Conservation (phyloP, 768 basidiomycete species). For the Phanerochaete sordida region DNA sequence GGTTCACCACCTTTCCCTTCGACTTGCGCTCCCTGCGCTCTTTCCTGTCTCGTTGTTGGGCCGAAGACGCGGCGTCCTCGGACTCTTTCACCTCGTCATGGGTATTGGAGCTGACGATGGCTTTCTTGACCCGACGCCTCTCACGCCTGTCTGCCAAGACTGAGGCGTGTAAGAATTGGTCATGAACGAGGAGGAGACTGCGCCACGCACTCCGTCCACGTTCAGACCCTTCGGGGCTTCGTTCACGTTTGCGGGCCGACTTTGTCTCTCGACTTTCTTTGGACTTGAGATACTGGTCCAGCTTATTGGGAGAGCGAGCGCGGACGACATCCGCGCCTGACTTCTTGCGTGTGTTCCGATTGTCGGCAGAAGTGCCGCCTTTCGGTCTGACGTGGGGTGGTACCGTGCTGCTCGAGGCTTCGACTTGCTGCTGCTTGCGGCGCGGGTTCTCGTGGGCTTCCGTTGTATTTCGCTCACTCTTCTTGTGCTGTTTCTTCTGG, state of each 20-base stretch:
- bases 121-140: slow-evolving; percentile 55
- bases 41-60: slow-evolving; percentile 6
- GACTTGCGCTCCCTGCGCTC: slow-evolving; percentile 18
- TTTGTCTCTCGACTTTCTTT: neutral
- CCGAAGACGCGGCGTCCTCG: slow-evolving; percentile 11
- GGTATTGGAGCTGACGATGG: slow-evolving; percentile 41
- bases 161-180: slow-evolving; percentile 22
- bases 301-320: neutral
- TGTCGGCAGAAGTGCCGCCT: neutral
- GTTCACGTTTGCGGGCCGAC: neutral
- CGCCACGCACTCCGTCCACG: neutral
- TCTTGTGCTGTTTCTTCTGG: neutral
- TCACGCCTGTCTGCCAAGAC: slow-evolving; percentile 66
- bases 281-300: neutral
- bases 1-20: slow-evolving; percentile 27
- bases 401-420: too few species aligned
- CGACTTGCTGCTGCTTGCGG: too few species aligned
- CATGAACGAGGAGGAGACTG: neutral
- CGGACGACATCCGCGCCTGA: neutral
- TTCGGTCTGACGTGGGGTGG: too few species aligned
- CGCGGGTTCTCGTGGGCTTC: neutral
- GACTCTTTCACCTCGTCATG: neutral
- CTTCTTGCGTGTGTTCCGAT: too few species aligned
- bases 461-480: neutral
- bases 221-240: slow-evolving; percentile 8